Conservation (phyloP, 1,139 yeast species). For the Magnusiomyces suaveolens region DNA sequence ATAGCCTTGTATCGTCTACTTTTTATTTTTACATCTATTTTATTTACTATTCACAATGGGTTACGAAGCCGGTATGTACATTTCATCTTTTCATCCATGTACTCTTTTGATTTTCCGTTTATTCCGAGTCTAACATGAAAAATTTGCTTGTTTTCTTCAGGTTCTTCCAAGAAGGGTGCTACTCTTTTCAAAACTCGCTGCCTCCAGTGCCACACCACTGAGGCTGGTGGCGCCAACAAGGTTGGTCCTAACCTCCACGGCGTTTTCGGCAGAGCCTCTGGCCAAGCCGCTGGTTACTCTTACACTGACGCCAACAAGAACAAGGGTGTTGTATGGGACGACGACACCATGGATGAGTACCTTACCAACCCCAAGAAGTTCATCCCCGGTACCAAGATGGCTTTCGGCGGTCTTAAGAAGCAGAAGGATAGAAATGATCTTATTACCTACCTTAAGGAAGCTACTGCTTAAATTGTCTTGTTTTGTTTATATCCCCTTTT, state of each 20-base stretch:
- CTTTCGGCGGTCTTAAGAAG: conserved; percentile 99
- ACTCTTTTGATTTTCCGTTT: too few species aligned
- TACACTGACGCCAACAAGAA: conserved; percentile 98
- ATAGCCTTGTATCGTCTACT: neutral
- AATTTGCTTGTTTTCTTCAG: conserved; percentile 33
- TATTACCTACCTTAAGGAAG: conserved; percentile 76
- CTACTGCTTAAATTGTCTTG: conserved; percentile 38
- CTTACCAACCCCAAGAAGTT: conserved; percentile 99
- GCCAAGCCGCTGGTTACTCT: conserved; percentile 85
- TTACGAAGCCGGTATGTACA: neutral
- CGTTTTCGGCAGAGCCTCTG: conserved; percentile 83
- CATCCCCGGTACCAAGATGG: conserved; percentile 99
- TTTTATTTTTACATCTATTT: too few species aligned
- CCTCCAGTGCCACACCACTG: conserved; percentile 97
- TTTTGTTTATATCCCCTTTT: neutral
- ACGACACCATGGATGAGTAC: conserved; percentile 86
- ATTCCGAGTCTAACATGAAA: too few species aligned
- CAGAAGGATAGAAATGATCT: conserved; percentile 97
- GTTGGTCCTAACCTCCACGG: conserved; percentile 99
- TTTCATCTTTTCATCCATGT: neutral
- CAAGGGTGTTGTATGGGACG: conserved; percentile 84
- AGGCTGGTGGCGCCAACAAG: conserved; percentile 94
- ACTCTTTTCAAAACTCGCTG: conserved; percentile 97
- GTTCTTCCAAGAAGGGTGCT: conserved; percentile 96
- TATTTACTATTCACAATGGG: neutral